Evolutionary conservation across 495 filamentous ascomycete species (phyloP), one percentile per base, ranked within the genome.

Genomic region (Aspergillus avenaceus): DNA sequence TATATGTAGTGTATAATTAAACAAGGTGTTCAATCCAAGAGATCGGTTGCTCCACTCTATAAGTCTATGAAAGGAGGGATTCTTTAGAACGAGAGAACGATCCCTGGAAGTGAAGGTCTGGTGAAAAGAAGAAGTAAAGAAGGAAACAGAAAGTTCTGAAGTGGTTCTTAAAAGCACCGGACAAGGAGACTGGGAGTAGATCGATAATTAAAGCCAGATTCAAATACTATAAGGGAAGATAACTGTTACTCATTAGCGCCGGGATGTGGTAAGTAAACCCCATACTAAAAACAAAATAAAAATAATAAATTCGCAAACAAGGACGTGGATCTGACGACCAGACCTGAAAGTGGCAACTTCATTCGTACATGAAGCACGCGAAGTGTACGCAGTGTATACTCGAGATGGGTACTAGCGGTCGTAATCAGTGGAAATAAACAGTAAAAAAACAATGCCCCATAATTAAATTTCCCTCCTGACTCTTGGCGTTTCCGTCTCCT

Each of bases 1-100:
- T 43, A 43, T 49, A 37, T 47, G 45, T 49, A 32, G 31, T 47
- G 32, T 43, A 47, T 46, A 13, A 43, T 42, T 50, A 49, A 41
- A 34, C 41, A 29, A 38, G 13, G 36, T 34, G 47, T 37, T 27
- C 11, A 45, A 23, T 24, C 18, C 26, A 52, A 50, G 18, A 42
- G 47, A 24, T 7, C 18, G 23, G n/a, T 25, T 2, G 14, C 8
- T 13, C n/a, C 28, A 31, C 28, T 31, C 28, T 12, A 16, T 3
- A 31, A 45, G 41, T 28, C 26, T 12, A 34, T n/a, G n/a, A n/a
- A n/a, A n/a, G n/a, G n/a, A n/a, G n/a, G n/a, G n/a, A n/a, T n/a
- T n/a, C n/a, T n/a, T n/a, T n/a, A n/a, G n/a, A n/a, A 26, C 22
- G n/a, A 43, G 22, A 13, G 25, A 26, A 27, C 18, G 3, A 32